Evolutionary conservation across 2,329 filamentous ascomycete genomes (phyloP).

Genomic region (Trichoderma atrobrunneum): DNA sequence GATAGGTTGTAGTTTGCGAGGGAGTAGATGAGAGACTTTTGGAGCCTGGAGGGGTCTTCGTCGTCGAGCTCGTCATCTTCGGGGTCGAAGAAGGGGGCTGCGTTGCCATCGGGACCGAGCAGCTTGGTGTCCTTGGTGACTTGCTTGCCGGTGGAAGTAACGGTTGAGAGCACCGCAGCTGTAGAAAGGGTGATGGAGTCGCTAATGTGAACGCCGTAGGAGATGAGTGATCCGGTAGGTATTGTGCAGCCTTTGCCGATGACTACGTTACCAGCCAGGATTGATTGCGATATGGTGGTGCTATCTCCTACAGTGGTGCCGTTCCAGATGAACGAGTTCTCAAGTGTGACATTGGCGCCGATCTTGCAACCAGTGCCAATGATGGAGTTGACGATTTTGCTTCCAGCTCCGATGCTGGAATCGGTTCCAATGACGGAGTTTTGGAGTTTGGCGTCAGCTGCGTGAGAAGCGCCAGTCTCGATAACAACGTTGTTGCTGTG

Average conservation of each 20-base stretch:
- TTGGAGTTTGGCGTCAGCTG: conserved; percentile 66
- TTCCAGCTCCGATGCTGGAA: conserved; percentile 71
- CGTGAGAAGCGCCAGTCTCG: conserved; percentile 73
- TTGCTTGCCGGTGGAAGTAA: conserved; percentile 38
- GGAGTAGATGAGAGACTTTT: conserved; percentile 55
- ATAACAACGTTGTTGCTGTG: conserved; percentile 70
- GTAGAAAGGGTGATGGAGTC: conserved; percentile 52
- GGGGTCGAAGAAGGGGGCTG: conserved; percentile 46
- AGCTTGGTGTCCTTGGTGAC: conserved; percentile 42
- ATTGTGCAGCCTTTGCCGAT: conserved; percentile 71
- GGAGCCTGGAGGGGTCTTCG: conserved; percentile 50
- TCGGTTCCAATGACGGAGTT: conserved; percentile 74
- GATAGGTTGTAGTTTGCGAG: conserved; percentile 53
- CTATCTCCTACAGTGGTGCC: conserved; percentile 74
- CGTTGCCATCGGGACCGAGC: conserved; percentile 51
- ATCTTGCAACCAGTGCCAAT: conserved; percentile 85
- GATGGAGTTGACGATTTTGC: conserved; percentile 68
- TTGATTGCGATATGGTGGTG: conserved; percentile 64
- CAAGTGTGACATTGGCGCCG: conserved; percentile 76
- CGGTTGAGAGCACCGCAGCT: conserved; percentile 34
- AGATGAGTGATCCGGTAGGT: conserved; percentile 72
- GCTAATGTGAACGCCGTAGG: conserved; percentile 70
- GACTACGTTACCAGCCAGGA: conserved; percentile 70
- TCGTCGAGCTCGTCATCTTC: conserved; percentile 50
- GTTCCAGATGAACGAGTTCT: conserved; percentile 86